Conservation (phyloP, 140 eudicot genomes). For the Anethum foeniculum region DNA sequence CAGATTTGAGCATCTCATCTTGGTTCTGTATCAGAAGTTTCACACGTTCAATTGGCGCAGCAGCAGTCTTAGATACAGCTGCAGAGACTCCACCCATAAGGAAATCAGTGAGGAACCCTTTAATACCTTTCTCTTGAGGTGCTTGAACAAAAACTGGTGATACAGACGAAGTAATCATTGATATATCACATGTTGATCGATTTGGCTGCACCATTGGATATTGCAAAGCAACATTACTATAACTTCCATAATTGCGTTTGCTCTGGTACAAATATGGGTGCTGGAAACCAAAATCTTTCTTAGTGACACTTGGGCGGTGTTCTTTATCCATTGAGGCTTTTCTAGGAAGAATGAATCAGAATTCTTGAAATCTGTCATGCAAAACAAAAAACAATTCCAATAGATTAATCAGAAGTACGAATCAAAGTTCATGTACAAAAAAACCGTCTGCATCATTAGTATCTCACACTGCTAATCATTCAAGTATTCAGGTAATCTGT, state of each 20-base stretch:
- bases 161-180: constrained; percentile 8
- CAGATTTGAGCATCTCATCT: too few relatives aligned
- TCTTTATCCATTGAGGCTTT: constrained; percentile 29
- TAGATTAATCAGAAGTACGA: not conserved
- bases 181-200: constrained; percentile 15
- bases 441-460: not conserved
- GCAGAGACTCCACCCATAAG: too few relatives aligned
- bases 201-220: constrained; percentile 14
- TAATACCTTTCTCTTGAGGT: too few relatives aligned
- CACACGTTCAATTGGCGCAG: too few relatives aligned
- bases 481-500: not conserved
- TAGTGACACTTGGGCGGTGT: constrained; percentile 29
- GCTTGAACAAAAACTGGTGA: too few relatives aligned
- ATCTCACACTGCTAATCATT: not conserved
- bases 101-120: too few relatives aligned
- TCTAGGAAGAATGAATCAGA: not conserved
- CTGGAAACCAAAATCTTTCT: constrained; percentile 23
- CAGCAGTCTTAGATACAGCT: too few relatives aligned
- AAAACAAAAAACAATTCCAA: not conserved
- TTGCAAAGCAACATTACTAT: constrained; percentile 27
- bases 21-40: too few relatives aligned
- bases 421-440: not conserved
- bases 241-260: constrained; percentile 23
- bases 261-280: constrained; percentile 26
- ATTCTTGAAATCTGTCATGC: not conserved